Base-by-base conservation (phyloP, 805 yeast genomes). In the Millerozyma acaciae region DNA sequence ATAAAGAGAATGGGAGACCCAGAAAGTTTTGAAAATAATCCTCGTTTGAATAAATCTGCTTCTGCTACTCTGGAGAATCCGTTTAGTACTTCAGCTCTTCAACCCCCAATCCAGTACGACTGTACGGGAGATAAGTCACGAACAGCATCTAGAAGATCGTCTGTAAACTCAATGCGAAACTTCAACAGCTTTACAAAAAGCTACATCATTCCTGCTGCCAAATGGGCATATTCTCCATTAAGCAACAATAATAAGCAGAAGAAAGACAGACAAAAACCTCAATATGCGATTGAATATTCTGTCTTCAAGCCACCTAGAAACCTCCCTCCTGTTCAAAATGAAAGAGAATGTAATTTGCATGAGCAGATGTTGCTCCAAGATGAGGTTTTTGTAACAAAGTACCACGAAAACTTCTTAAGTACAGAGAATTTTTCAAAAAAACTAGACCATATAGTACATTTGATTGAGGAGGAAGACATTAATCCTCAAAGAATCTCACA, bases 401-500 rank as follows among this genome's bases (percentile, higher is more conserved):
- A 39, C 32, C 63, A 63, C 2, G 53, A 45, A 6, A 55, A 51
- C 28, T 40, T 43, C 26, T 34, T 50, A 20, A 36, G 49, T 20
- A 26, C 36, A 18, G 39, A 24, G 8, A 52, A 57, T 8, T 77
- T 72, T 43, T 50, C 62, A 17, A 30, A 30, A 2, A 47, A 74
- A 16, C 71, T 80, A 2, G 50, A 58, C n/a, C 55, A 60, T 21
- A 67, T 74, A 1, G 57, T 63, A 2, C 51, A 50, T 6, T 75
- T 78, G 2, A 72, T 79, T n/a, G 70, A 65, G 21, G 32, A 39
- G 3, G 53, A 50, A 8, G 68, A 63, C 5, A 53, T 72, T 4
- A 55, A 56, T 16, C 84, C 87, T 0, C 47, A 53, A 30, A 54
- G 83, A 33, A 80, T 82, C 5, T 47, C 76, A 16, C 70, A 76